Evolutionary conservation across 1,139 yeast genomes (phyloP), one percentile per base, ranked within the genome.

Genomic region (Sugiyamaella japonica): DNA sequence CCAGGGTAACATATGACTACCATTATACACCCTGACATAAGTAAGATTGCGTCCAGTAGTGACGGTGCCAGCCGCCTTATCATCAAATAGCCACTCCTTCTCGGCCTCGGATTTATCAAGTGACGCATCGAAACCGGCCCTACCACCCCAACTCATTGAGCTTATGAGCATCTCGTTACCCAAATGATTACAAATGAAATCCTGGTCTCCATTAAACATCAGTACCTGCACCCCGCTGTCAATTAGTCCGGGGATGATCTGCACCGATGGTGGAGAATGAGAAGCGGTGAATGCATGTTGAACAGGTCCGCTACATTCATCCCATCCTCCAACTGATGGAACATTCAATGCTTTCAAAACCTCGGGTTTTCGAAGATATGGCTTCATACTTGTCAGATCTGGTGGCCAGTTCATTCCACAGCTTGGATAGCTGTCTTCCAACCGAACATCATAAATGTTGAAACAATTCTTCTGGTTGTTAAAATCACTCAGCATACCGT

Each of bases 371-470:
- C 80, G 74, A 57, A 93, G 77, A 66, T 87, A 93, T 8, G 82
- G 80, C 0, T 78, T 73, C 12, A 90, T 84, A 48, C 73, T 62
- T 0, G 71, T 73, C 59, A 91, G 73, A 60, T 83, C 93, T 23
- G 80, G 81, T 0, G 99, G 99, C 99, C 99, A 93, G 67, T 87
- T 86, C 83, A 83, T 79, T 4, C 99, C 99, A 72, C 99, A 93
- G 0, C 87, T 74, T 0, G 98, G 97, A 63, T 74, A 89, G 0
- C 82, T 70, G 67, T 93, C 97, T 32, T 72, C 75, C 53, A 86
- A 73, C 34, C 87, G 78, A 55, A 82, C 81, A 69, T 93, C 96
- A 69, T 93, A 93, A 79, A 89, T 84, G 70, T 93, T 93, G 62
- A 82, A 65, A 68, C 99, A 91, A 59, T 76, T 64, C 2, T 67